Percentiles rank a stretch among this genome's conserved stretches.
Conservation (phyloP, 139 green algal genomes). For the Diplosphaera chodatii region DNA sequence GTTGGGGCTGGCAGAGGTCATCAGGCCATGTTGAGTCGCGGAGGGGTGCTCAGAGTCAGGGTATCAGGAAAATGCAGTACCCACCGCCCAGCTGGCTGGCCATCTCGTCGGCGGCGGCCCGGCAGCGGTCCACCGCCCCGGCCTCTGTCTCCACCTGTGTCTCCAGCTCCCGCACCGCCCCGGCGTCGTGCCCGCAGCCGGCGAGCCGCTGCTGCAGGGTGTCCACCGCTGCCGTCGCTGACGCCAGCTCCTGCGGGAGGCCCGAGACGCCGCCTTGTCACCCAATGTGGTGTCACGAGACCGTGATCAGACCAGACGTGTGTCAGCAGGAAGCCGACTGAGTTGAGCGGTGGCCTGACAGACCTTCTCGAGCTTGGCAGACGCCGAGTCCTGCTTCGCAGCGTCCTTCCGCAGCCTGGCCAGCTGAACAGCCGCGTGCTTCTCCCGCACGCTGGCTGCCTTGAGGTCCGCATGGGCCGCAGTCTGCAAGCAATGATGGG, state of each 20-base stretch:
- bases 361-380: slow-evolving; percentile 32
- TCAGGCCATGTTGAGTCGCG: too few relatives aligned
- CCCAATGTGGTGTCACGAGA: too few relatives aligned
- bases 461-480: slow-evolving; percentile 55
- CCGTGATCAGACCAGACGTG: too few relatives aligned
- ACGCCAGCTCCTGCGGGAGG: background rate
- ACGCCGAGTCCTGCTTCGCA: slow-evolving; percentile 72
- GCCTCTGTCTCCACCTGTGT: slow-evolving; percentile 22
- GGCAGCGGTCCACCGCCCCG: slow-evolving; percentile 23
- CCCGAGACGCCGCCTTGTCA: too few relatives aligned
- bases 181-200: slow-evolving; percentile 41
- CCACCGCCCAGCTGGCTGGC: slow-evolving; percentile 41
- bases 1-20: too few relatives aligned
- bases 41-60: too few relatives aligned
- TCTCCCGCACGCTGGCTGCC: slow-evolving; percentile 51
- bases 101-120: slow-evolving; percentile 53
- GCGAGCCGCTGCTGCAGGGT: slow-evolving; percentile 49
- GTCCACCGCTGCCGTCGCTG: background rate
- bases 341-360: too few relatives aligned
- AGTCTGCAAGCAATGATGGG: too few relatives aligned
- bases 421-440: slow-evolving; percentile 82
- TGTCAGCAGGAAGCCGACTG: too few relatives aligned
- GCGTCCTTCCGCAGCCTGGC: slow-evolving; percentile 57
- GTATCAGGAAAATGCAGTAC: background rate
- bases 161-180: slow-evolving; percentile 37